A percentile compares a stretch with the other conserved stretches of the same genome.
Evolutionary conservation across 1,284 basidiomycete genomes (phyloP).

Genomic region (Termitomyces sp.): DNA sequence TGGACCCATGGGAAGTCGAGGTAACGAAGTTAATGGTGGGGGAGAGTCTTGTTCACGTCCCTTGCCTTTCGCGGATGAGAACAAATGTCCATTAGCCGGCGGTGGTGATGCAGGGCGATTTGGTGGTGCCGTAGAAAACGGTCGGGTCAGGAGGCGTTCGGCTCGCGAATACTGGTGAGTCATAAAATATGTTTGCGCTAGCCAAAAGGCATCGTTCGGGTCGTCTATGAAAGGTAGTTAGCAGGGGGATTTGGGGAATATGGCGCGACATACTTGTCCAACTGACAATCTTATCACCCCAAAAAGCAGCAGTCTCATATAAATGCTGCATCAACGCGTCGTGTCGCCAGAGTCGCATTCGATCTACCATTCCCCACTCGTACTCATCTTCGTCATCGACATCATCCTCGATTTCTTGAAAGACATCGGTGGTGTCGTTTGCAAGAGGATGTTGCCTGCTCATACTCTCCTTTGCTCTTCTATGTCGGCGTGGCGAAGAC

Average conservation of each 20-base stretch:
- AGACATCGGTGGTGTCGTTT: conserved; percentile 71
- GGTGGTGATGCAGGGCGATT: conserved; percentile 31
- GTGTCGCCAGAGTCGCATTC: conserved; percentile 96
- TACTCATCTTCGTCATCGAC: conserved; percentile 57
- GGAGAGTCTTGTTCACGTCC: conserved; percentile 46
- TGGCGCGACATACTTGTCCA: conserved; percentile 77
- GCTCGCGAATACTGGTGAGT: conserved; percentile 94
- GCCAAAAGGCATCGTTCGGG: conserved; percentile 97
- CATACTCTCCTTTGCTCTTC: conserved; percentile 43
- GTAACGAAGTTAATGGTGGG: conserved; percentile 32
- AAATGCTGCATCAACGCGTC: conserved; percentile 98
- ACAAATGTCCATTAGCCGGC: conserved; percentile 40
- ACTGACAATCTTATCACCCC: conserved; percentile 94
- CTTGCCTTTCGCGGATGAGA: conserved; percentile 51
- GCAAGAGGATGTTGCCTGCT: conserved; percentile 63
- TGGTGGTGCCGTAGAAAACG: conserved; percentile 56
- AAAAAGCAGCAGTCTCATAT: conserved; percentile 96
- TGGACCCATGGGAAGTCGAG: conserved; percentile 63
- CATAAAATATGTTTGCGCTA: conserved; percentile 95
- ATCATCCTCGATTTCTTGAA: conserved; percentile 59
- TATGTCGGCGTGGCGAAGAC: conserved; percentile 53
- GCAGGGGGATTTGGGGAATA: not conserved
- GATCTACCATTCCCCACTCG: conserved; percentile 84
- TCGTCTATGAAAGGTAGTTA: conserved; percentile 53
- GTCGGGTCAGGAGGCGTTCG: conserved; percentile 83